Percentiles rank a stretch among this genome's conserved stretches.
Conservation (phyloP, 2,329 filamentous ascomycete genomes). For the Cladosporium sp. region DNA sequence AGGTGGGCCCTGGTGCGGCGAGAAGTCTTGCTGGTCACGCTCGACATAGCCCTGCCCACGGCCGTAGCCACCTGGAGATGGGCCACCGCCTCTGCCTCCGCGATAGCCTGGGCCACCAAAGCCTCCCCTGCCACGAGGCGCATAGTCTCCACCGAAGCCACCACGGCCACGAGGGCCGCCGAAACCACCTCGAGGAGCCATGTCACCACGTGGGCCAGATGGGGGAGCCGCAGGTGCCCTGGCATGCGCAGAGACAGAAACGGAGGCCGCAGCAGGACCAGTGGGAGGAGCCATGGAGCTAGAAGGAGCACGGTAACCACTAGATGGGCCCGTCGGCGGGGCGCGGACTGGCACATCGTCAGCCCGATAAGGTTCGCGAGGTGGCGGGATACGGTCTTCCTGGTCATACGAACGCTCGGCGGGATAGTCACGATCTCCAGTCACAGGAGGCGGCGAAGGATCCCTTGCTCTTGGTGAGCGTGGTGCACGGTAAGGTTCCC, state of each 20-base stretch:
- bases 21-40: slow-evolving; percentile 10
- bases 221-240: slow-evolving; percentile 24
- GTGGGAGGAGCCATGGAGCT: slow-evolving; percentile 29
- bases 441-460: slow-evolving; percentile 16
- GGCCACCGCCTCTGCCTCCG: slow-evolving; percentile 26
- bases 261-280: slow-evolving; percentile 26
- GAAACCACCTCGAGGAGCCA: slow-evolving; percentile 36
- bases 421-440: slow-evolving; percentile 27
- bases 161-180: slow-evolving; percentile 34
- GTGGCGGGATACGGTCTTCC: slow-evolving; percentile 23
- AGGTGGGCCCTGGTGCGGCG: slow-evolving; percentile 23
- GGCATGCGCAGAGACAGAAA: slow-evolving; percentile 20
- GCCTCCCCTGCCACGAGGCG: slow-evolving; percentile 23
- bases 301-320: slow-evolving; percentile 18
- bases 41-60: slow-evolving; percentile 14
- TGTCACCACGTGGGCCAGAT: slow-evolving; percentile 25
- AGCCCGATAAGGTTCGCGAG: slow-evolving; percentile 26
- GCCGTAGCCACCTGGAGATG: slow-evolving; percentile 10
- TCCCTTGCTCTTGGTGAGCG: slow-evolving; percentile 26
- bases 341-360: slow-evolving; percentile 24
- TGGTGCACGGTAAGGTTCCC: slow-evolving; percentile 24
- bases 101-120: slow-evolving; percentile 31
- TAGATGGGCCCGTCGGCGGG: slow-evolving; percentile 27
- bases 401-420: slow-evolving; percentile 15
- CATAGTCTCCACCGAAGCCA: slow-evolving; percentile 32